These are phyloP conservation scores for Hemisphaericaspora subhashii DNA, from an alignment of 1,139 yeast species.

Conservation along the genomic window DNA sequence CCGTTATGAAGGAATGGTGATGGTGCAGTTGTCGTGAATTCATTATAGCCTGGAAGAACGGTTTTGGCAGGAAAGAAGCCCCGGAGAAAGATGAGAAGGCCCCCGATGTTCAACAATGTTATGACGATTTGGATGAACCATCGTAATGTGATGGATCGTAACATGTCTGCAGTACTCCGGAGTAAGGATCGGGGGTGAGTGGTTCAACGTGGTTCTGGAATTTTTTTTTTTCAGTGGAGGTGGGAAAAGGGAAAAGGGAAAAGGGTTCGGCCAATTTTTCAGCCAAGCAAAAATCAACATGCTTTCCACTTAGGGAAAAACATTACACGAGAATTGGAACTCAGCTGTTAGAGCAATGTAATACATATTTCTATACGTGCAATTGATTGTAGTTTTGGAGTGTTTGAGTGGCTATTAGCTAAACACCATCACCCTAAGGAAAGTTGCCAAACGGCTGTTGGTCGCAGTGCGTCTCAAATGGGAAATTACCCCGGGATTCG, in stretches of 20 bases:
- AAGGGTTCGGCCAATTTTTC: neutral
- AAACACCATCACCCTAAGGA: no score
- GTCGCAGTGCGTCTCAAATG: no score
- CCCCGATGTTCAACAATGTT: slow-evolving; percentile 34
- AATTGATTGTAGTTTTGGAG: no score
- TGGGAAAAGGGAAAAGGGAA: no score
- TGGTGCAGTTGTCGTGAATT: slow-evolving; percentile 25
- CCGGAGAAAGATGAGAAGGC: slow-evolving; percentile 60
- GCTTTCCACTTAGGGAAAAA: no score
- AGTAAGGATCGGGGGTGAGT: neutral
- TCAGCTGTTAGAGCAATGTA: no score
- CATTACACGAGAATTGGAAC: no score
- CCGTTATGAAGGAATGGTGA: slow-evolving; percentile 14
- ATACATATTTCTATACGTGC: no score
- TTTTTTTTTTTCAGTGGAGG: slow-evolving; percentile 2
- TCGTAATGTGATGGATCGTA: slow-evolving; percentile 12
- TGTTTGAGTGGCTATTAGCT: no score
- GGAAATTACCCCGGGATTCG: no score
- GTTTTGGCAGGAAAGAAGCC: slow-evolving; percentile 93
- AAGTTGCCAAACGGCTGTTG: no score
- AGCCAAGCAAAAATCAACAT: neutral
- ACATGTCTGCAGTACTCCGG: slow-evolving; percentile 7
- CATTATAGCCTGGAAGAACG: slow-evolving; percentile 57
- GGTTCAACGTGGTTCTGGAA: neutral
- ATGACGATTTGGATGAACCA: slow-evolving; percentile 15